These are phyloP conservation scores for Trapa bicornis DNA, from an alignment of 345 rosid genomes.

Conservation along the genomic window DNA sequence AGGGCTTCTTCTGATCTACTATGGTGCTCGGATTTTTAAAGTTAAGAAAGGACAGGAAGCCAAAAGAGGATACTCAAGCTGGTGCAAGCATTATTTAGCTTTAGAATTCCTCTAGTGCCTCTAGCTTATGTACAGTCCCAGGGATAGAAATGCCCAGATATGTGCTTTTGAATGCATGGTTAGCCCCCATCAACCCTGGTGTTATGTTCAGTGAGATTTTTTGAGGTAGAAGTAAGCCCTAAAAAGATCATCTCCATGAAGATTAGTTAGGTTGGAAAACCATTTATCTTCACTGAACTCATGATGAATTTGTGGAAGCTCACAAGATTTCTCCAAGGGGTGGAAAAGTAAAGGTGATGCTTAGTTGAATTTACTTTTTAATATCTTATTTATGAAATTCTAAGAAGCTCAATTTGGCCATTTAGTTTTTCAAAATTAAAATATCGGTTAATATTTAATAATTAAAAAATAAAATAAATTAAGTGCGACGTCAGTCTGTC, in stretches of 20 bases:
- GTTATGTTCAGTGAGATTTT: conserved; percentile 19
- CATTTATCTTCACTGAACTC: too few species aligned
- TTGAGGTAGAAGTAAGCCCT: conserved; percentile 1
- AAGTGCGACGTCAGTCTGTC: too few species aligned
- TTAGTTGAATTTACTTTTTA: too few species aligned
- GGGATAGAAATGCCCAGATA: neutral
- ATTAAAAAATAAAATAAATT: too few species aligned
- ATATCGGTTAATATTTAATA: too few species aligned
- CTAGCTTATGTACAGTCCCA: conserved; percentile 9
- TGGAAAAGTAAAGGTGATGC: too few species aligned
- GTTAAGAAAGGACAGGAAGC: neutral
- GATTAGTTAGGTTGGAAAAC: too few species aligned
- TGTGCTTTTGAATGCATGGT: conserved; percentile 2
- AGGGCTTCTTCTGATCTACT: neutral
- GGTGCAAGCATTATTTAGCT: neutral
- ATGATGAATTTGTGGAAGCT: too few species aligned
- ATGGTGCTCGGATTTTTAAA: neutral
- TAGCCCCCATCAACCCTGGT: neutral
- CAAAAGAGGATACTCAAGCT: neutral
- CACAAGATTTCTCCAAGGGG: too few species aligned
- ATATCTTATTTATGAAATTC: too few species aligned
- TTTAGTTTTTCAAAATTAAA: too few species aligned
- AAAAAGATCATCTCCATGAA: neutral
- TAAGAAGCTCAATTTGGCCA: too few species aligned
- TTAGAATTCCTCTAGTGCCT: conserved; percentile 7